These are phyloP conservation scores for Podosphaera xanthii DNA, from an alignment of 2,329 filamentous ascomycete species.

Conservation along the genomic window DNA sequence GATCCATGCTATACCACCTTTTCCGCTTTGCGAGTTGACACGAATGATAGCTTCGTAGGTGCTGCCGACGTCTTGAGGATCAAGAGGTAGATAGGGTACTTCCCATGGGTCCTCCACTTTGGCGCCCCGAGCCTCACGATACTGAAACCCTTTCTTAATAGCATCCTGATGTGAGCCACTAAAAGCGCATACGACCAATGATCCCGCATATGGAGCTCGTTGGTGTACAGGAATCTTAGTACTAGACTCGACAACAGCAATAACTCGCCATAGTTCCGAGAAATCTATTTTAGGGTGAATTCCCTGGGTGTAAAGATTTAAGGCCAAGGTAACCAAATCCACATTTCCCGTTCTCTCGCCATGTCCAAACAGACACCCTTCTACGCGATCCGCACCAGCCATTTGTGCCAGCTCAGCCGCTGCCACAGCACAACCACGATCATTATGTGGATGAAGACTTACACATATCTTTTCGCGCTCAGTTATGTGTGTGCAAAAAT, in stretches of 20 bases:
- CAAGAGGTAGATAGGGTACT: slow-evolving; percentile 78
- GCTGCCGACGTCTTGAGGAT: slow-evolving; percentile 78
- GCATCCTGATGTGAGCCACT: slow-evolving; percentile 85
- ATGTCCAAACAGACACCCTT: slow-evolving; percentile 85
- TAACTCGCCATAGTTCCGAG: slow-evolving; percentile 66
- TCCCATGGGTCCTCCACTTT: slow-evolving; percentile 50
- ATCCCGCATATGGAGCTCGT: slow-evolving; percentile 73
- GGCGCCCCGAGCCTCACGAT: slow-evolving; percentile 36
- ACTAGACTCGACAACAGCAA: slow-evolving; percentile 72
- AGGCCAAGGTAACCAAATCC: slow-evolving; percentile 71
- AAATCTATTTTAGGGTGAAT: slow-evolving; percentile 73
- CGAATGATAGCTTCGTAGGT: slow-evolving; percentile 97
- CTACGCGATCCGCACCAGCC: slow-evolving; percentile 84
- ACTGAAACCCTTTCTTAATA: slow-evolving; percentile 76
- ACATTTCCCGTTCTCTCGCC: slow-evolving; percentile 92
- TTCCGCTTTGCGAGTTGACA: slow-evolving; percentile 90
- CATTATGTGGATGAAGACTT: slow-evolving; percentile 85
- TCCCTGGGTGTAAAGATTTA: slow-evolving; percentile 91
- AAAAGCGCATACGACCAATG: slow-evolving; percentile 81
- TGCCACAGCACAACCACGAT: slow-evolving; percentile 72
- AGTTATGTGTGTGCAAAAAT: slow-evolving; percentile 68
- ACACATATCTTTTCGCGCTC: slow-evolving; percentile 75
- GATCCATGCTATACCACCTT: slow-evolving; percentile 87
- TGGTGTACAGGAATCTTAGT: slow-evolving; percentile 90
- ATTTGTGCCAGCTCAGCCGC: slow-evolving; percentile 86